Base-by-base conservation (phyloP, 2,329 filamentous ascomycete genomes). In the Alternaria tenuissima region DNA sequence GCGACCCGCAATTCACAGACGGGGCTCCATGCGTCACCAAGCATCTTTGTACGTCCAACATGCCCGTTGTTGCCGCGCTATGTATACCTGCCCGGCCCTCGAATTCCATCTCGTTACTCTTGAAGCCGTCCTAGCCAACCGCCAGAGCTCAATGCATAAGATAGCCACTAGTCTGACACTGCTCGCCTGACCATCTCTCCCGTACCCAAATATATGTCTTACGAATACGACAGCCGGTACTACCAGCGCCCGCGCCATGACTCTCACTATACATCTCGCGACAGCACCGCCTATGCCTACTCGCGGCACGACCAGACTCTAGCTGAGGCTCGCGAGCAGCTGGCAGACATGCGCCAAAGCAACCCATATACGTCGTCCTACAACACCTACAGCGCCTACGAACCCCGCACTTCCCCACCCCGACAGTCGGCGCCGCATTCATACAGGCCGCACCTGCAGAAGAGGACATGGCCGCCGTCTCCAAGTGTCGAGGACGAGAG, bases 401-500 rank as follows among this genome's bases (percentile, higher is more conserved):
- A 78, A 42, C 66, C 74, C 54, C 76, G 75, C 74, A 63, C 63
- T 30, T 58, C 66, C 39, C 64, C 72, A n/a, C 64, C 68, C 8
- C 56, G 59, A 39, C 66, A 60, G 9, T 58, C 64, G 39, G 60
- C 71, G 36, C 58, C 69, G 30, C 54, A 57, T 20, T 58, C 67
- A 57, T 57, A 69, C 56, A 72, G 64, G 41, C 66, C 63, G 7
- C 57, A 57, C 66, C 18, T 51, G 24, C 65, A 62, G 60, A 72
- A 58, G 51, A 46, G 62, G 16, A 70, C 75, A 61, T 83, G 81
- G 72, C 88, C 89, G 6, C 90, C 89, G 1, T 82, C 83, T 18
- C 89, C 90, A 4, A 88, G 78, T 36, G 89, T 90, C 48, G 91
- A 94, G 74, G 90, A 93, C 72, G 91, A 92, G 75, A 80, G 74